Percentiles rank a stretch among this genome's conserved stretches.
Conservation (phyloP, 192 early-diverging fungal genomes). For the Endogone sp. region DNA sequence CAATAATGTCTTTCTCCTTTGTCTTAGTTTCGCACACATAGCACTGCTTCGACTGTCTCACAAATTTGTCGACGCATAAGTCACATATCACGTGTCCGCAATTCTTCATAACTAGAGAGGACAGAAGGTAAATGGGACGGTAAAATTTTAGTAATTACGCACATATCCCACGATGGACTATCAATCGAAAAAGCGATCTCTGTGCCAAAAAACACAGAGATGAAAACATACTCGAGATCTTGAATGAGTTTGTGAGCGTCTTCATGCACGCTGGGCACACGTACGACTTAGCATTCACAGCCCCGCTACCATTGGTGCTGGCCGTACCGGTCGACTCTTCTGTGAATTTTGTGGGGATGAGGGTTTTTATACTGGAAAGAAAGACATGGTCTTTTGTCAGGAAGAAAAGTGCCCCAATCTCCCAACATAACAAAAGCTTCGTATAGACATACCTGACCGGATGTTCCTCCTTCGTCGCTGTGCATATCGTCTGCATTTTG, state of each 20-base stretch:
- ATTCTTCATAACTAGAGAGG: constrained; percentile 41
- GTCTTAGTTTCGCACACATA: constrained; percentile 62
- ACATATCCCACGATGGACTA: not conserved
- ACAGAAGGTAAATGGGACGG: not conserved
- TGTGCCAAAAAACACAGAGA: too few relatives aligned
- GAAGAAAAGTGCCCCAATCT: not conserved
- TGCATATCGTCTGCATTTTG: constrained; percentile 58
- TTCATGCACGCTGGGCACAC: constrained; percentile 73
- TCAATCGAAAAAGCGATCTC: not conserved
- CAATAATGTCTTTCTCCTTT: constrained; percentile 66
- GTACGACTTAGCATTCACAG: constrained; percentile 27
- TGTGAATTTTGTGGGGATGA: constrained; percentile 62
- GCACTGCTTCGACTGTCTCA: constrained; percentile 64
- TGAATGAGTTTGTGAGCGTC: constrained; percentile 65
- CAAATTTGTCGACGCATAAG: constrained; percentile 60
- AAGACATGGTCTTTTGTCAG: not conserved
- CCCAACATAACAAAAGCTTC: not conserved
- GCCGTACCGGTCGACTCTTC: constrained; percentile 29
- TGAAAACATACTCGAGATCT: constrained; percentile 48
- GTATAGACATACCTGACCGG: constrained; percentile 45
- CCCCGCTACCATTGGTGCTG: constrained; percentile 20
- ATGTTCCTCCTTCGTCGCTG: constrained; percentile 58
- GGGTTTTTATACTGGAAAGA: constrained; percentile 53
- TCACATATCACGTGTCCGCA: constrained; percentile 78
- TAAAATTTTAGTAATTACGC: not conserved